These are phyloP conservation scores for Hypomyces perniciosus DNA, from an alignment of 2,329 filamentous ascomycete species.

Conservation along the genomic window DNA sequence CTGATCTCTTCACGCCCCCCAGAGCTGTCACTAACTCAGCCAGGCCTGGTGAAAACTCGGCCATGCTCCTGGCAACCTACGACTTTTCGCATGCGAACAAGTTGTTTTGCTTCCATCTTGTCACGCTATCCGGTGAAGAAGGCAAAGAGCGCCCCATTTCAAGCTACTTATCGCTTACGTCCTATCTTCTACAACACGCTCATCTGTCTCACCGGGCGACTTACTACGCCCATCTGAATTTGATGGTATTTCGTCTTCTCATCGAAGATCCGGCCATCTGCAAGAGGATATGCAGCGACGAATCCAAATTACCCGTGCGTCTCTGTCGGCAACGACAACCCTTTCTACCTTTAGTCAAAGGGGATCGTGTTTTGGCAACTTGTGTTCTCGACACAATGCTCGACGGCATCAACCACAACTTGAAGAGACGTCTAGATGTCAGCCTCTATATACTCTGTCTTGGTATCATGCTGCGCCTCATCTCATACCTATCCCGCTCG, in stretches of 20 bases:
- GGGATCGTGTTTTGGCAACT: conserved; percentile 67
- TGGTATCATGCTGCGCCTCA: conserved; percentile 72
- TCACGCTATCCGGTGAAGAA: conserved; percentile 58
- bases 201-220: conserved; percentile 73
- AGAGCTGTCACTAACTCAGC: conserved; percentile 14
- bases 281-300: conserved; percentile 77
- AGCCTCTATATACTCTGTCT: conserved; percentile 77
- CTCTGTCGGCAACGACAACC: conserved; percentile 87
- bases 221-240: conserved; percentile 76
- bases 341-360: conserved; percentile 67
- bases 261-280: conserved; percentile 79
- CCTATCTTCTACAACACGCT: conserved; percentile 90
- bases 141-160: conserved; percentile 68
- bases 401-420: conserved; percentile 90
- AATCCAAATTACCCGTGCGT: conserved; percentile 67
- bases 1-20: not conserved
- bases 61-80: conserved; percentile 78
- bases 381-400: conserved; percentile 80
- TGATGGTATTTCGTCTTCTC: conserved; percentile 79
- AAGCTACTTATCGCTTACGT: conserved; percentile 79
- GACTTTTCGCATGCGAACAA: conserved; percentile 95
- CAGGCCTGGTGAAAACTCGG: conserved; percentile 73
- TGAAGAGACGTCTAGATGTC: conserved; percentile 77
- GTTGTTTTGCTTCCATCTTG: conserved; percentile 81
- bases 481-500: conserved; percentile 77